Conservation (phyloP, 495 filamentous ascomycete genomes). For the Articulospora tetracladia region DNA sequence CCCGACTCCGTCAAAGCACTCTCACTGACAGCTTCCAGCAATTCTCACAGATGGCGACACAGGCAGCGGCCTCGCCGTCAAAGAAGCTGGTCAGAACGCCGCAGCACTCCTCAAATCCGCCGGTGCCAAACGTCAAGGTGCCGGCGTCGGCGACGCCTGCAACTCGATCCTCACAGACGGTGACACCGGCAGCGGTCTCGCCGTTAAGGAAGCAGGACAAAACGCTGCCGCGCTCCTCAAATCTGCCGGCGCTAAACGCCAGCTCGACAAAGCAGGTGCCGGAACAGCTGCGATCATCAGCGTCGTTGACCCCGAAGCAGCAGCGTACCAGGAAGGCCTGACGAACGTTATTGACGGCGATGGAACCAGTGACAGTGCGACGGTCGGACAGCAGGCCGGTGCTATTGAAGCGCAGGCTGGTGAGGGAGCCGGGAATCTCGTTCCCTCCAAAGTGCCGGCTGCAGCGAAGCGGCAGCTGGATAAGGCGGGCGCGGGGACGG, state of each 20-base stretch:
- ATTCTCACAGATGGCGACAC: slow-evolving; percentile 11
- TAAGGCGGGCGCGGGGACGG: neutral
- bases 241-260: slow-evolving; percentile 3
- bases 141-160: neutral
- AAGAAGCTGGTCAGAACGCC: slow-evolving; percentile 8
- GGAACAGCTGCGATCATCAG: slow-evolving; percentile 2
- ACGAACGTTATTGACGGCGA: slow-evolving; percentile 5
- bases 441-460: slow-evolving; percentile 1
- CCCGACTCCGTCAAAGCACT: neutral
- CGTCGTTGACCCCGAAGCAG: slow-evolving; percentile 1
- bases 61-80: slow-evolving; percentile 7
- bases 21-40: neutral
- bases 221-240: slow-evolving; percentile 6
- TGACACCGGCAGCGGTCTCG: neutral
- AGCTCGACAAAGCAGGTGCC: slow-evolving; percentile 13
- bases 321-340: slow-evolving; percentile 2
- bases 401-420: slow-evolving; percentile 2
- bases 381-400: slow-evolving; percentile 2
- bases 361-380: slow-evolving; percentile 5
- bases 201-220: slow-evolving; percentile 3
- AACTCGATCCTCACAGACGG: slow-evolving; percentile 7
- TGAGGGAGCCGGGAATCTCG: slow-evolving; percentile 8
- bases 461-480: neutral
- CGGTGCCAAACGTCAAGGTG: slow-evolving; percentile 10
- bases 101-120: slow-evolving; percentile 7